These are phyloP conservation scores for Fonsecaea multimorphosa DNA, from an alignment of 2,329 filamentous ascomycete species.

Conservation along the genomic window DNA sequence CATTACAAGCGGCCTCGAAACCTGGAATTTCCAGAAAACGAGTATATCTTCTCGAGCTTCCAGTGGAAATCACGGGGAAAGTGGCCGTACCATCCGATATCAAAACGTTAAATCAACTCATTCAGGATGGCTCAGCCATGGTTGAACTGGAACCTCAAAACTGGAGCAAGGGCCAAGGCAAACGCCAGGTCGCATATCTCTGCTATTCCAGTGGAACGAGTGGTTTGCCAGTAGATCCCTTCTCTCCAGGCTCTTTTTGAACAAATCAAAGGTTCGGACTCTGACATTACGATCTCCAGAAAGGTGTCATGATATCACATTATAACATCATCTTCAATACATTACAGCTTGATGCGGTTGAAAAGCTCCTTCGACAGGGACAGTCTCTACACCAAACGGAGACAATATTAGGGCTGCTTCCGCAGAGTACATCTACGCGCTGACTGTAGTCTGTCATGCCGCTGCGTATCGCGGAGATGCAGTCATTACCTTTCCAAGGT, in stretches of 20 bases:
- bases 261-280: no score
- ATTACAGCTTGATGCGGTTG: slow-evolving; percentile 54
- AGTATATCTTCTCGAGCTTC: slow-evolving; percentile 71
- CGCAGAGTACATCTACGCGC: slow-evolving; percentile 79
- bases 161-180: slow-evolving; percentile 50
- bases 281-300: no score
- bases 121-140: slow-evolving; percentile 61
- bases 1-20: slow-evolving; percentile 68
- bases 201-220: slow-evolving; percentile 83
- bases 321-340: slow-evolving; percentile 73
- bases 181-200: slow-evolving; percentile 72
- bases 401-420: slow-evolving; percentile 69
- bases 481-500: slow-evolving; percentile 74
- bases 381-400: no score
- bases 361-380: slow-evolving; percentile 42
- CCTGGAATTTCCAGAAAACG: slow-evolving; percentile 66
- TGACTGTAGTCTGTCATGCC: slow-evolving; percentile 72
- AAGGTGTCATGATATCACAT: slow-evolving; percentile 82
- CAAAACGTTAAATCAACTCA: slow-evolving; percentile 57
- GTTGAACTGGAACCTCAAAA: slow-evolving; percentile 47
- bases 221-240: slow-evolving; percentile 73
- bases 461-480: slow-evolving; percentile 74
- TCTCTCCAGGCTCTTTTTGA: no score
- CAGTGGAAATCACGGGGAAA: slow-evolving; percentile 49
- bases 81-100: slow-evolving; percentile 63